A percentile compares a stretch with the other conserved stretches of the same genome.
Conservation (phyloP, 2,329 filamentous ascomycete species). For the Neonectria sp. region DNA sequence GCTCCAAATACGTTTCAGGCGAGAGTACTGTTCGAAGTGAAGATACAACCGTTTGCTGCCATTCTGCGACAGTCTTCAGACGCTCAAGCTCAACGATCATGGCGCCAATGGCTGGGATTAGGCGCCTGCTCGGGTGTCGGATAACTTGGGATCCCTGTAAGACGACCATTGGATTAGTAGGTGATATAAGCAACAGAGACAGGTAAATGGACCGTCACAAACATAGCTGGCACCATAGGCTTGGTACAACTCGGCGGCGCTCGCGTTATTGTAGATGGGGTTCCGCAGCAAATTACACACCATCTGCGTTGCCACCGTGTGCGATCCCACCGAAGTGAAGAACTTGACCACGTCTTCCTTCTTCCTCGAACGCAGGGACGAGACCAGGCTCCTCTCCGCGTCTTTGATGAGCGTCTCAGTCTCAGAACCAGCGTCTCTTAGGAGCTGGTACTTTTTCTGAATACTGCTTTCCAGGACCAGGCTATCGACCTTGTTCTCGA, state of each 20-base stretch:
- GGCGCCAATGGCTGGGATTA: constrained; percentile 8
- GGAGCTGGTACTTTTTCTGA: constrained; percentile 5
- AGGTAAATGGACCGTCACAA: not conserved
- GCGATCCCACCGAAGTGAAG: constrained; percentile 7
- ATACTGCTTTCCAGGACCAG: not conserved
- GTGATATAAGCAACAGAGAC: not conserved
- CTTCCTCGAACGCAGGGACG: constrained; percentile 1
- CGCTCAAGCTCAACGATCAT: constrained; percentile 9
- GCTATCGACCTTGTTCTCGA: not conserved
- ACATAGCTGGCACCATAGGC: constrained; percentile 2
- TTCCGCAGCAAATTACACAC: constrained; percentile 7
- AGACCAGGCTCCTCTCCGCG: constrained; percentile 5
- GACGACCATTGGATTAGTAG: not conserved
- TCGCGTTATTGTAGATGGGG: constrained; percentile 10
- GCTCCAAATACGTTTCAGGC: too few species aligned
- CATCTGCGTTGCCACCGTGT: constrained; percentile 9
- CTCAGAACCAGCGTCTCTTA: not conserved
- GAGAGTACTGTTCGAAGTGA: too few species aligned
- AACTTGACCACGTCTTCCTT: constrained; percentile 16
- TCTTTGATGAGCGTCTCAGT: constrained; percentile 9
- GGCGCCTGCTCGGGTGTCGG: constrained; percentile 10
- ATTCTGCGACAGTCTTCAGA: not conserved
- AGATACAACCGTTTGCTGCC: too few species aligned
- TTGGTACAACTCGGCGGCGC: constrained; percentile 11
- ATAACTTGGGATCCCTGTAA: constrained; percentile 6